phyloP scores from a whole-genome alignment of 352 stramenopile species.

The Phytophthora colocasiae region DNA sequence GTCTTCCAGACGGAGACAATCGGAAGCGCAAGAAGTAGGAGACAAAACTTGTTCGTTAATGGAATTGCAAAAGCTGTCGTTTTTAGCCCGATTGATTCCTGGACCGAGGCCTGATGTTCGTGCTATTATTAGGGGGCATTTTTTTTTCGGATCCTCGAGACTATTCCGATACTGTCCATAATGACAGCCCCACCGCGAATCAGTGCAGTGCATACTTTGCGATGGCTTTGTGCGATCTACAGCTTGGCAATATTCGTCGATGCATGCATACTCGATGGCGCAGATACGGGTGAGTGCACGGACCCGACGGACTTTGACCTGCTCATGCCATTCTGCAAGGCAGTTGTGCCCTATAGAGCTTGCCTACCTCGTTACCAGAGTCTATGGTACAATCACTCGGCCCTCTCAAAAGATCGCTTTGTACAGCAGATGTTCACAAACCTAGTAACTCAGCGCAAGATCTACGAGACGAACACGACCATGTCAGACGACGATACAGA shows the following conservation, averaged over 20 bases:
- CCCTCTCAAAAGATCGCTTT: conserved; percentile 77
- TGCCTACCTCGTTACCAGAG: conserved; percentile 77
- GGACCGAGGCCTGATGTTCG: too few species aligned
- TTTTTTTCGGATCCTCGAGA: too few species aligned
- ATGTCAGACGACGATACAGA: conserved; percentile 66
- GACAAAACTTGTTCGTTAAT: conserved; percentile 21
- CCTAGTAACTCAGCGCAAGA: conserved; percentile 61
- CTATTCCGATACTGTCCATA: too few species aligned
- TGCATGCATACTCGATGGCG: conserved; percentile 54
- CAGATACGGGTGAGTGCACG: conserved; percentile 71
- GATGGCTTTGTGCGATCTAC: conserved; percentile 4
- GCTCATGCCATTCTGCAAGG: conserved; percentile 74
- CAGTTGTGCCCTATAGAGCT: conserved; percentile 75
- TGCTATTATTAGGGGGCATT: too few species aligned
- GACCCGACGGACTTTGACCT: conserved; percentile 70
- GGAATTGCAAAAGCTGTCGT: conserved; percentile 31
- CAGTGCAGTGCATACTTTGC: not conserved
- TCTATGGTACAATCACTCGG: conserved; percentile 82
- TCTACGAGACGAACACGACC: conserved; percentile 71
- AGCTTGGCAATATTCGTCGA: not conserved
- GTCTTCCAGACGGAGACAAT: conserved; percentile 25
- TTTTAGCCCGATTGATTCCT: not conserved
- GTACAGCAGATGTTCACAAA: conserved; percentile 74
- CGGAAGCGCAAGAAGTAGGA: conserved; percentile 70
- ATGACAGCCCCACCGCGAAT: not conserved